Base-by-base conservation (phyloP, 768 basidiomycete species). In the Ephemerocybe angulata region DNA sequence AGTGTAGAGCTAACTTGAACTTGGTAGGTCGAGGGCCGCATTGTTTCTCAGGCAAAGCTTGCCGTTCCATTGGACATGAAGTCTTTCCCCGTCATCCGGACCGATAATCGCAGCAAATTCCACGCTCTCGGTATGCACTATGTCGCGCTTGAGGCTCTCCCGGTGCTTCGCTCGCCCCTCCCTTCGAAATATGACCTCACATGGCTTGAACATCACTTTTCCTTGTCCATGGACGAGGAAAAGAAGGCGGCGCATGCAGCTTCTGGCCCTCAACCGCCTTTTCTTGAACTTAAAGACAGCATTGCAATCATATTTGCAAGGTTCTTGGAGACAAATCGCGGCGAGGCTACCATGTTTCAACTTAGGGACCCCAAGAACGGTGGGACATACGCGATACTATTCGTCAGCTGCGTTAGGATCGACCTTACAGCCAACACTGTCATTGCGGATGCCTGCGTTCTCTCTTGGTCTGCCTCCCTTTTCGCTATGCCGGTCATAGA, bases 351-450 rank as follows among this genome's bases (percentile, higher is more conserved):
- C n/a, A 21, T 62, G 12, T 57, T 73, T 52, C 63, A 53, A 3
- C 50, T 74, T 5, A 49, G 22, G 2, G 61, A 70, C 40, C 59
- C 63, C 1, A 60, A 53, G n/a, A 22, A 31, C 8, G 3, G 27
- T 5, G 29, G 48, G 21, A 28, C 30, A 31, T 64, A 79, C 50
- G 72, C 77, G 0, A 25, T 83, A n/a, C 63, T 85, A 43, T 75
- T 84, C 56, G 60, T 85, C 53, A 70, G 72, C 29, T 62, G 64
- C 25, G 62, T 84, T 33, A 70, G 76, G 8, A 66, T 79, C 28
- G 84, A 85, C 58, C 53, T 79, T 12, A 62, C 71, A 1, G 75
- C 77, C 1, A 75, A 80, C 56, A 81, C 82, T 1, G 44, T 84
- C 3, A 62, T 85, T 19, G 72, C 70, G 13, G 79, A 84, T 55